Base-by-base conservation (phyloP, 148 eudicot species). In the Suaeda aralocaspica region DNA sequence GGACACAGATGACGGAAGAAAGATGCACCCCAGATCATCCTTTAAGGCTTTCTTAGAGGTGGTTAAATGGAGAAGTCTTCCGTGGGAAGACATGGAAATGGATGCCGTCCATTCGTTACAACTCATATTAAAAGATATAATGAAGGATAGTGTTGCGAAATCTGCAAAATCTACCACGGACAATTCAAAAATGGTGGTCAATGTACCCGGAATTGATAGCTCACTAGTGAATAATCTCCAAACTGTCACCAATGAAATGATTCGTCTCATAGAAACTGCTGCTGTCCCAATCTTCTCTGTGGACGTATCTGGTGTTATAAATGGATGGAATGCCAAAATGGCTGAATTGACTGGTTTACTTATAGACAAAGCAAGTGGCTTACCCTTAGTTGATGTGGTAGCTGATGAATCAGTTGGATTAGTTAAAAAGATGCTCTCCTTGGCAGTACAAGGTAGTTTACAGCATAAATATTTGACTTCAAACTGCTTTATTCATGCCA, bases 51-150 rank as follows among this genome's bases (percentile, higher is more conserved):
- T 89, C 56, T 63, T 88, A 7, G 95, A 91, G 79, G 92, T 89
- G 57, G 95, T 89, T 15, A 91, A 89, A 75, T 77, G 86, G 81
- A 82, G 92, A 69, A 85, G 97, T 79, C 61, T 81, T 29, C 92
- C 88, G 4, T 91, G 97, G 97, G 95, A 89, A 77, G 94, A 89
- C 56, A 84, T 90, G 79, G 93, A 90, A 77, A 88, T 91, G 96
- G 96, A 91, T 75, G 86, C 96, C n/a, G 83, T 91, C 64, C 90
- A 89, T 80, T 89, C 95, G 9, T 72, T 89, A 55, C 92, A 85
- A 61, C 78, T 89, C 36, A 85, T 87, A 84, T 75, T 89, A 66
- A 77, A 85, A 83, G 87, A 82, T 29, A 82, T 81, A 50, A 76
- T 87, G 74, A 77, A 70, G 62, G 88, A 80, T 49, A 78, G 76